These are phyloP conservation scores for Trichosporon asahii DNA, from an alignment of 1,284 basidiomycete species.

Conservation along the genomic window DNA sequence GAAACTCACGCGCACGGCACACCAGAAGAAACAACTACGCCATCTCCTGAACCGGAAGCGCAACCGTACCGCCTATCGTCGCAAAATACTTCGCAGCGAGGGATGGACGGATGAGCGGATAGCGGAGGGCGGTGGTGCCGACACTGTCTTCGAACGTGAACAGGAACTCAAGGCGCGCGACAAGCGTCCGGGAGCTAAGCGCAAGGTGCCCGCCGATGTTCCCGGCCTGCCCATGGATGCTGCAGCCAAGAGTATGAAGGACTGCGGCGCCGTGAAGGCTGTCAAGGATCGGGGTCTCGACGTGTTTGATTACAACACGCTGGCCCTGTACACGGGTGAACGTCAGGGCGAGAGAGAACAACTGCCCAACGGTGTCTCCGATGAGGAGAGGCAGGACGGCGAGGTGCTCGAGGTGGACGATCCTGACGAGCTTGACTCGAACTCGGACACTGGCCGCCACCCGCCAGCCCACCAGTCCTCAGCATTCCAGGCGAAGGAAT, in stretches of 20 bases:
- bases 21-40: conserved; percentile 22
- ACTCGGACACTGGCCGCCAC: too few relatives aligned
- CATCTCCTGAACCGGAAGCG: conserved; percentile 25
- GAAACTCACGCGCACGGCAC: conserved; percentile 22
- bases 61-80: conserved; percentile 30
- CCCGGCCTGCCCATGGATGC: neutral
- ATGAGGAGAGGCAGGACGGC: neutral
- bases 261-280: neutral
- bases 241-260: neutral
- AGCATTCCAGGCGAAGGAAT: neutral
- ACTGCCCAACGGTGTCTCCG: neutral
- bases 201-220: neutral
- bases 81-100: conserved; percentile 24
- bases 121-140: conserved; percentile 30
- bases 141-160: conserved; percentile 24
- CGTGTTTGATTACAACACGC: conserved; percentile 27
- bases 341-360: neutral
- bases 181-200: neutral
- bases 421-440: too few relatives aligned
- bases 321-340: neutral
- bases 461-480: neutral
- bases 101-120: conserved; percentile 34
- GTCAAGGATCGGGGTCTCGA: conserved; percentile 23
- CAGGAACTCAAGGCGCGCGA: neutral
- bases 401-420: neutral